Evolutionary conservation across 139 green algal genomes (phyloP).

Genomic region (Asterochloris sp.): DNA sequence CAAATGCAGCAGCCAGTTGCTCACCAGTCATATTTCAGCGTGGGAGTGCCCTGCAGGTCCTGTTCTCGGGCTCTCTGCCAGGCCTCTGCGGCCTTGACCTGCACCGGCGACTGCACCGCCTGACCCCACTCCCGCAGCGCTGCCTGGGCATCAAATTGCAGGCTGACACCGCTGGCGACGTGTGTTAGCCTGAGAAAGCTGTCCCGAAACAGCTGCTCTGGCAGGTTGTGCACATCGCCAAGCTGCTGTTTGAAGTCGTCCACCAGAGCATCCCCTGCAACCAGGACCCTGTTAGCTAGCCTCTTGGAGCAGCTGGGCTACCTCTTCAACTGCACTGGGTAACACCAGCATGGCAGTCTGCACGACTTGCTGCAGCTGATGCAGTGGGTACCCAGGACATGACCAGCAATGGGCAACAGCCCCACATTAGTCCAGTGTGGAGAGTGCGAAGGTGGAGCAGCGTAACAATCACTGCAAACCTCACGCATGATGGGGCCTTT

Average conservation of each 20-base stretch:
- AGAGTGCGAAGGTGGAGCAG: not conserved
- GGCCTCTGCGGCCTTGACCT: conserved; percentile 49
- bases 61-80: conserved; percentile 55
- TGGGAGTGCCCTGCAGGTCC: conserved; percentile 58
- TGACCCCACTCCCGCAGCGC: conserved; percentile 64
- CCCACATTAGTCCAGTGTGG: not conserved
- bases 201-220: conserved; percentile 80
- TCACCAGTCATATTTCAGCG: conserved; percentile 82
- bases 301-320: too few relatives aligned
- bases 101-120: conserved; percentile 54
- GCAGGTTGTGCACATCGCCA: conserved; percentile 41
- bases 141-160: conserved; percentile 70
- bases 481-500: conserved; percentile 16
- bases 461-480: not conserved
- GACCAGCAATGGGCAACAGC: not conserved
- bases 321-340: not conserved
- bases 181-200: conserved; percentile 64
- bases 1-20: not conserved
- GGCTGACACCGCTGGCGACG: conserved; percentile 39
- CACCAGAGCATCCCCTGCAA: conserved; percentile 19
- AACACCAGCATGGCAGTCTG: not conserved
- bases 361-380: not conserved
- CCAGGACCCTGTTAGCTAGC: too few relatives aligned
- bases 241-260: conserved; percentile 16
- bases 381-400: not conserved